Evolutionary conservation across 345 rosid species (phyloP).

Genomic region (Bruguiera gymnorhiza): DNA sequence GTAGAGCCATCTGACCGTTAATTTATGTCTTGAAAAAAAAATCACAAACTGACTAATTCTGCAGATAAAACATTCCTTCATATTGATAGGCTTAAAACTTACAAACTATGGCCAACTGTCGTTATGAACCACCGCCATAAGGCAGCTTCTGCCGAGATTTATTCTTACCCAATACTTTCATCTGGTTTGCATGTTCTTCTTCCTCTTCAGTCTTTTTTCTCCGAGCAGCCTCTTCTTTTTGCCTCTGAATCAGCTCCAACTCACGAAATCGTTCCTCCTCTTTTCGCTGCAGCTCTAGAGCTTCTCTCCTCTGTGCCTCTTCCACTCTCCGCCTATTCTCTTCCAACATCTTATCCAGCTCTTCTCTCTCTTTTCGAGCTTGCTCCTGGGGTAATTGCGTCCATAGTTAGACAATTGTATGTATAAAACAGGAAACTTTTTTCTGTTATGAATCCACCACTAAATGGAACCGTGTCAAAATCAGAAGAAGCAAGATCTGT

Average conservation of each 20-base stretch:
- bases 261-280: slow-evolving; percentile 81
- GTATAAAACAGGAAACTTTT: not conserved
- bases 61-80: too few relatives aligned
- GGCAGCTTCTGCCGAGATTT: slow-evolving; percentile 49
- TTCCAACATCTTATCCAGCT: slow-evolving; percentile 82
- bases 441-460: too few relatives aligned
- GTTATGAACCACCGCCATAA: slow-evolving; percentile 38
- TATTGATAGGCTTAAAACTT: too few relatives aligned
- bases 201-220: slow-evolving; percentile 64
- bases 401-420: not conserved
- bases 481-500: too few relatives aligned
- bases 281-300: slow-evolving; percentile 68
- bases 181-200: slow-evolving; percentile 53
- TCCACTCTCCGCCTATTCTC: slow-evolving; percentile 82
- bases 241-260: slow-evolving; percentile 68
- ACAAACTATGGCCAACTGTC: too few relatives aligned
- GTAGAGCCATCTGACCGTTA: too few relatives aligned
- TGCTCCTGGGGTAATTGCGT: slow-evolving; percentile 48
- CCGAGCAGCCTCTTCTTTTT: slow-evolving; percentile 72
- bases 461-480: too few relatives aligned
- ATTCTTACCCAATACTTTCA: slow-evolving; percentile 36
- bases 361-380: slow-evolving; percentile 78
- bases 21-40: too few relatives aligned
- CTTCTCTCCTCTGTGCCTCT: slow-evolving; percentile 81
- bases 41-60: too few relatives aligned